Percentiles rank a stretch among this genome's conserved stretches.
These are phyloP conservation scores for Tolypocladium tundrense DNA, from an alignment of 2,329 filamentous ascomycete species.

Conservation along the genomic window DNA sequence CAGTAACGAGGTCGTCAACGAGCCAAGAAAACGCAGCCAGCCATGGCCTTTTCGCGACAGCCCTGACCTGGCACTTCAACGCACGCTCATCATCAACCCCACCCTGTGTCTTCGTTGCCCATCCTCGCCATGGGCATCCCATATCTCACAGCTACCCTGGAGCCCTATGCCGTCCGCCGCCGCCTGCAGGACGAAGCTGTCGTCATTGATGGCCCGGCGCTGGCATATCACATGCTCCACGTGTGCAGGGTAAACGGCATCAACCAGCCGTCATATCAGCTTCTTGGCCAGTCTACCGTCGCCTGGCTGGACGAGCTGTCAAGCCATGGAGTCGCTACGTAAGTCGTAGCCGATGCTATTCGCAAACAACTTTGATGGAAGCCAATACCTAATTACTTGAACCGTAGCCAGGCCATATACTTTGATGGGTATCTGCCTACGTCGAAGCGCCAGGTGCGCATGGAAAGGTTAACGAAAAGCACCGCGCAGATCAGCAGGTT, in stretches of 20 bases:
- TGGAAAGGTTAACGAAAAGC: conserved; percentile 47
- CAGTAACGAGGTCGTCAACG: not conserved
- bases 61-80: not conserved
- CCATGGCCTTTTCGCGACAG: too few relatives aligned
- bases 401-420: conserved; percentile 49
- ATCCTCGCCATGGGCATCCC: conserved; percentile 45
- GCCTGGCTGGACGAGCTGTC: conserved; percentile 53
- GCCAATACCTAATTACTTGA: not conserved
- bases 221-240: conserved; percentile 64
- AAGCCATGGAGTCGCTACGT: conserved; percentile 51
- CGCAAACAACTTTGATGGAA: not conserved
- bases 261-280: conserved; percentile 50
- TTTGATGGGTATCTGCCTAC: conserved; percentile 77
- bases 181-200: conserved; percentile 30
- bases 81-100: not conserved
- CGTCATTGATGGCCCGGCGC: conserved; percentile 66
- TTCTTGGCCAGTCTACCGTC: conserved; percentile 49
- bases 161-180: conserved; percentile 36
- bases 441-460: conserved; percentile 52
- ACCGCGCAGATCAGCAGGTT: conserved; percentile 45
- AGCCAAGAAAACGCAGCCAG: not conserved
- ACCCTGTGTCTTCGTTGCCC: not conserved
- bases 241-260: conserved; percentile 40
- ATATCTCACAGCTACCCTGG: conserved; percentile 41
- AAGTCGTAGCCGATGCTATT: conserved; percentile 10